These are phyloP conservation scores for Plantago coronopus DNA, from an alignment of 305 asterid species.

Conservation along the genomic window DNA sequence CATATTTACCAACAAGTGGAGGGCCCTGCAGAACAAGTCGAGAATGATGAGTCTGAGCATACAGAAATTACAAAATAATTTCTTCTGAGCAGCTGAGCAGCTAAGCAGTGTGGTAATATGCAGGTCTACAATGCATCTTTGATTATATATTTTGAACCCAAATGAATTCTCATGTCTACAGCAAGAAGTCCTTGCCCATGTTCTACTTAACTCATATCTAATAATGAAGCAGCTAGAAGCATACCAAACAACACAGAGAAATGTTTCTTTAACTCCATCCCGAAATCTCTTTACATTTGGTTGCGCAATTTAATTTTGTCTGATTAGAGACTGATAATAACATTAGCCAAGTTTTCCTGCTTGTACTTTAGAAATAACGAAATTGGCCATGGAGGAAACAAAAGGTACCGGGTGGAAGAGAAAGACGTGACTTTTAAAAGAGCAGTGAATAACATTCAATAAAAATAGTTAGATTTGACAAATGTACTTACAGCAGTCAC, in stretches of 20 bases:
- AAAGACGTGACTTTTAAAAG: background rate
- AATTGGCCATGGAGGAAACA: conserved; percentile 8
- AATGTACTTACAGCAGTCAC: conserved; percentile 79
- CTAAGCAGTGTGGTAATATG: background rate
- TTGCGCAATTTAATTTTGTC: background rate
- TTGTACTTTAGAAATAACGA: conserved; percentile 4
- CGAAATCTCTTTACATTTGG: background rate
- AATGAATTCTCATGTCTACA: background rate
- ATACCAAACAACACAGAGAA: background rate
- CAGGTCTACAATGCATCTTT: background rate
- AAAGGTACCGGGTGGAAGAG: background rate
- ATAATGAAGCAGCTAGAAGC: background rate
- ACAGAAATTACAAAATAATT: background rate
- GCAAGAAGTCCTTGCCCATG: background rate
- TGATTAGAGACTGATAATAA: background rate
- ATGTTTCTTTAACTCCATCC: background rate
- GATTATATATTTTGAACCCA: background rate
- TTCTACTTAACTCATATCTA: background rate
- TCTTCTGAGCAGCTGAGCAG: background rate
- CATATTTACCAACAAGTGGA: conserved; percentile 80
- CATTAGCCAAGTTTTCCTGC: background rate
- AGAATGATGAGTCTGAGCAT: conserved; percentile 11
- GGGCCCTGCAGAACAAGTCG: conserved; percentile 63
- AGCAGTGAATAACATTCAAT: too few species aligned
- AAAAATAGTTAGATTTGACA: conserved; percentile 2